Percentiles rank a stretch among this genome's conserved stretches.
phyloP scores from a whole-genome alignment of 164 flowering plant species.

The Vitis cinerea region DNA sequence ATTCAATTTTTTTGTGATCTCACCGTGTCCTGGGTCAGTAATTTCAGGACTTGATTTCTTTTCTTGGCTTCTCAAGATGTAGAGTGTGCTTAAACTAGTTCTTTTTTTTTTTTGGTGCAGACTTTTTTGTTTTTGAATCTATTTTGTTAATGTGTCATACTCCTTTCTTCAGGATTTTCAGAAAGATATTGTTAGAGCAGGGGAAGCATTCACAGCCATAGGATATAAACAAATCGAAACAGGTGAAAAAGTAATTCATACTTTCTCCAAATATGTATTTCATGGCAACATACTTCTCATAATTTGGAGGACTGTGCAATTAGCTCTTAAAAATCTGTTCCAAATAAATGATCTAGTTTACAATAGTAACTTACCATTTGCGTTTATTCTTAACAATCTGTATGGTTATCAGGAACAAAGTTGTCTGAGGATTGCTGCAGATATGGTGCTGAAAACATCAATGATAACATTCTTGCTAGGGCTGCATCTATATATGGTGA shows the following conservation, averaged over 20 bases:
- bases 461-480: slow-evolving; percentile 69
- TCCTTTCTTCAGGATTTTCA: slow-evolving; percentile 75
- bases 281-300: no score
- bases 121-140: neutral
- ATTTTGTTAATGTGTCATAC: neutral
- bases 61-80: no score
- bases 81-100: no score
- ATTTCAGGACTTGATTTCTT: no score
- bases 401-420: slow-evolving; percentile 64
- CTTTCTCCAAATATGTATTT: neutral
- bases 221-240: slow-evolving; percentile 81
- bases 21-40: no score
- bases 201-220: slow-evolving; percentile 68
- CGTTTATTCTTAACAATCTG: neutral
- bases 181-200: slow-evolving; percentile 76
- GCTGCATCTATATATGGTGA: slow-evolving; percentile 88
- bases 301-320: slow-evolving; percentile 1
- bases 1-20: no score
- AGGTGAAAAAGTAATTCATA: slow-evolving; percentile 37
- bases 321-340: neutral
- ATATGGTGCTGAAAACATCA: slow-evolving; percentile 75
- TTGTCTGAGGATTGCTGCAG: slow-evolving; percentile 85
- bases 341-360: neutral
- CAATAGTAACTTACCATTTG: neutral
- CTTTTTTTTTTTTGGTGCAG: neutral